A percentile compares a stretch with the other conserved stretches of the same genome.
Conservation (phyloP, 2,329 filamentous ascomycete species). For the Daldinia sp. region DNA sequence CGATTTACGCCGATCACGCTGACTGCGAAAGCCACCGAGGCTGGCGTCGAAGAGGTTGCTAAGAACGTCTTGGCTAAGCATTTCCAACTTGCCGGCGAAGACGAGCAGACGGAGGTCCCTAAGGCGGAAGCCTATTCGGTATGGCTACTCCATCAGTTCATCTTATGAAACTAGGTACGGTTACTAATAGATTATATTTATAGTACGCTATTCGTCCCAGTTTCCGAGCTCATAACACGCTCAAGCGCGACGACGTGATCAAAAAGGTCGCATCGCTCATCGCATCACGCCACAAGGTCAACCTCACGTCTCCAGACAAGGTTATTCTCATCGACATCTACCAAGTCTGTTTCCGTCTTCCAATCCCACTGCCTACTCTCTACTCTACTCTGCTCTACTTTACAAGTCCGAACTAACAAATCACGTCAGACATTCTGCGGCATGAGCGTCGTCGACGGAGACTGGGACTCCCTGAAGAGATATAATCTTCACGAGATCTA, state of each 20-base stretch:
- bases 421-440: conserved; percentile 74
- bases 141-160: conserved; percentile 50
- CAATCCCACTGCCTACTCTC: no score
- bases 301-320: conserved; percentile 81
- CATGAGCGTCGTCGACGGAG: conserved; percentile 80
- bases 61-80: conserved; percentile 70
- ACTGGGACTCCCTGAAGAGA: conserved; percentile 80
- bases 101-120: conserved; percentile 28
- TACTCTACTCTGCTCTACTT: no score
- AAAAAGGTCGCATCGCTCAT: conserved; percentile 76
- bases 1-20: conserved; percentile 64
- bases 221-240: conserved; percentile 76
- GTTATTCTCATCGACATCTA: conserved; percentile 85
- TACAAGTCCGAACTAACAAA: conserved; percentile 32
- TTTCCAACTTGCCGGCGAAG: conserved; percentile 63
- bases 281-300: conserved; percentile 77
- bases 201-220: conserved; percentile 89
- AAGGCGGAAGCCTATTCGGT: conserved; percentile 55
- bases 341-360: conserved; percentile 65
- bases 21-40: conserved; percentile 74
- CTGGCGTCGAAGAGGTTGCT: conserved; percentile 74
- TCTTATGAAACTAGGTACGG: not conserved
- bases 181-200: conserved; percentile 31
- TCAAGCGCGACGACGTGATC: conserved; percentile 78
- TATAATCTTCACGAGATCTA: conserved; percentile 85